Evolutionary conservation across 805 yeast genomes (phyloP), one percentile per base, ranked within the genome.

Genomic region (Saccharomycopsis guyanensis): DNA sequence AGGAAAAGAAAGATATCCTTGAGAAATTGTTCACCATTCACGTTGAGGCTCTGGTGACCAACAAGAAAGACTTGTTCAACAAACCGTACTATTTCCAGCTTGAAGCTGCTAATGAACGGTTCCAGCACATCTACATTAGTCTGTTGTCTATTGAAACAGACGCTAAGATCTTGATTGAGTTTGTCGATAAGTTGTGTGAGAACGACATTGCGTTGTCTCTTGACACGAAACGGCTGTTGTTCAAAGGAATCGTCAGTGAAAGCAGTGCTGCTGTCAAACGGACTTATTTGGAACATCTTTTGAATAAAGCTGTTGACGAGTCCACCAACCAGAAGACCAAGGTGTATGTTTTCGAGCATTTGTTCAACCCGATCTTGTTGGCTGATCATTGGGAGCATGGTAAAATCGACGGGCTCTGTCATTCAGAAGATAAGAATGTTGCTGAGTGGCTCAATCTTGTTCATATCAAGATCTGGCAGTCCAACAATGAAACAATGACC

Each of bases 391-490:
- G 70, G 19, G 62, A 62, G 6, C 57, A 61, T 6, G 79, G 79
- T 0, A 68, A 69, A 38, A 63, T 84, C 16, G 66, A 71, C 24
- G 65, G 58, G 1, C 68, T 80, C 38, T 64, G 80, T 24, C 59
- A 64, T 36, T 59, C 63, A 49, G 32, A 61, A 38, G 56, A 53
- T 2, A 52, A 55, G 0, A 56, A 57, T 16, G 49, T 46, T 3
- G 54, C 66, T 4, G 73, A 78, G 0, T 88, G 97, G 96, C 64
- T 91, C 32, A 72, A 71, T 15, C 52, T 70, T 6, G 72, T 93
- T 2, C 80, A 77, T 52, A 68, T 70, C 6, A 73, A 75, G 49
- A 69, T 93, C 4, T 93, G 98, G 98, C 38, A 76, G 81, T 72
- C 80, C 0, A 69, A 74, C 1, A 68, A 72, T 43, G 80, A 78